Percentiles rank a stretch among this genome's conserved stretches.
These are phyloP conservation scores for Lactarius vividus DNA, from an alignment of 768 basidiomycete genomes.

Conservation along the genomic window DNA sequence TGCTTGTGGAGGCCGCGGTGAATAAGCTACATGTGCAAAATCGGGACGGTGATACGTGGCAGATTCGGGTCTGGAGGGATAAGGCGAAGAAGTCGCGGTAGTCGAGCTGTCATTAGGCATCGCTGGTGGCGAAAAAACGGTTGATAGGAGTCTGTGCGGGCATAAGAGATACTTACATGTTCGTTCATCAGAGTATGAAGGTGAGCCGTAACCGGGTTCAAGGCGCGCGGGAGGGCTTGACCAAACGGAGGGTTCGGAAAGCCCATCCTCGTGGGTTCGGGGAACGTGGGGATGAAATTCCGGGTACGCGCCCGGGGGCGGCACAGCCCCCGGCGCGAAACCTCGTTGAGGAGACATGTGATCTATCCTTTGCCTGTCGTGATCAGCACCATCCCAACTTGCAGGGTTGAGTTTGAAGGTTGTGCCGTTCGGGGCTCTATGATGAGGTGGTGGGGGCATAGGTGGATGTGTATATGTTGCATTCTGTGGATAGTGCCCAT, in stretches of 20 bases:
- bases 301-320: conserved; percentile 30
- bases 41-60: conserved; percentile 21
- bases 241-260: conserved; percentile 33
- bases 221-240: conserved; percentile 36
- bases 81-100: conserved; percentile 13
- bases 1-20: conserved; percentile 10
- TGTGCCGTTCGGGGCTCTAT: conserved; percentile 19
- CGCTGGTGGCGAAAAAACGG: conserved; percentile 22
- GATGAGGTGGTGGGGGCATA: conserved; percentile 24
- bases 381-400: conserved; percentile 49
- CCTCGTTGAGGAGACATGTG: conserved; percentile 21
- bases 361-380: conserved; percentile 32
- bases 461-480: conserved; percentile 26
- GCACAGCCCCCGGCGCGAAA: conserved; percentile 13
- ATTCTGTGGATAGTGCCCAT: conserved; percentile 19
- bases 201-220: conserved; percentile 41
- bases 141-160: conserved; percentile 17
- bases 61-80: conserved; percentile 23
- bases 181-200: conserved; percentile 58
- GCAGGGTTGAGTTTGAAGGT: conserved; percentile 61
- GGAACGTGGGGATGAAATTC: conserved; percentile 28
- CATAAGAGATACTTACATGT: conserved; percentile 42
- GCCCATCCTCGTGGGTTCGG: conserved; percentile 27
- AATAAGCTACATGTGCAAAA: not conserved
- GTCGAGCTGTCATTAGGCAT: conserved; percentile 20